Evolutionary conservation across 2,329 filamentous ascomycete genomes (phyloP), one percentile per base, ranked within the genome.

Genomic region (Camptophora hylomeconis): DNA sequence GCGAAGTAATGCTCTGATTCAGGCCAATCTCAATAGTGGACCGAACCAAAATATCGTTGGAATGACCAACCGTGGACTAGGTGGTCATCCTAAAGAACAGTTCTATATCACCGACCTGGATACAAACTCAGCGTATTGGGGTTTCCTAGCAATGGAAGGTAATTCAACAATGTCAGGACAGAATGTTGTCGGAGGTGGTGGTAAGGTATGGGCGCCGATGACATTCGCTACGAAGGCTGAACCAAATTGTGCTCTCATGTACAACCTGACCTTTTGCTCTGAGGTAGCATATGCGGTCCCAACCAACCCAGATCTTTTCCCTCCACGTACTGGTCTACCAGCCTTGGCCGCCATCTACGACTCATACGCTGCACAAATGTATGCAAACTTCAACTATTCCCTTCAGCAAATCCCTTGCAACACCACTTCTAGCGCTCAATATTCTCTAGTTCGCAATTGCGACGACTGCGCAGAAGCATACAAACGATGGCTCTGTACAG

Each of bases 401-500:
- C 63, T 98, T 20, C 72, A 78, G 39, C 86, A 94, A 49, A 70
- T 92, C 14, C 74, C 81, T 9, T 98, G 89, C 62, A 75, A 93
- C 45, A 77, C 82, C 3, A 69, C 69, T 0, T 57, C 69, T 2
- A 75, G 76, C 18, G 72, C 80, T 9, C 69, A 71, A 39, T 98
- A 92, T 57, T 93, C 84, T 1, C 72, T 95, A 9, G 79, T 73
- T 2, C 71, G 75, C 22, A 70, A 56, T 42, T 98, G 89, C 60
- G 54, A 61, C 23, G 69, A 92, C 52, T 98, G 89, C 55, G 70
- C 63, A 10, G 47, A 51, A 1, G 82, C 83, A 6, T 98, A 98
- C 66, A 94, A 92, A 53, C 65, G 75, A 47, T 98, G 89, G 89
- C 74, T 98, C 12, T 98, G 89, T 59, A 80, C 82, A 14, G 84